Conservation (phyloP, 352 stramenopile species). For the Pythium brassicae region DNA sequence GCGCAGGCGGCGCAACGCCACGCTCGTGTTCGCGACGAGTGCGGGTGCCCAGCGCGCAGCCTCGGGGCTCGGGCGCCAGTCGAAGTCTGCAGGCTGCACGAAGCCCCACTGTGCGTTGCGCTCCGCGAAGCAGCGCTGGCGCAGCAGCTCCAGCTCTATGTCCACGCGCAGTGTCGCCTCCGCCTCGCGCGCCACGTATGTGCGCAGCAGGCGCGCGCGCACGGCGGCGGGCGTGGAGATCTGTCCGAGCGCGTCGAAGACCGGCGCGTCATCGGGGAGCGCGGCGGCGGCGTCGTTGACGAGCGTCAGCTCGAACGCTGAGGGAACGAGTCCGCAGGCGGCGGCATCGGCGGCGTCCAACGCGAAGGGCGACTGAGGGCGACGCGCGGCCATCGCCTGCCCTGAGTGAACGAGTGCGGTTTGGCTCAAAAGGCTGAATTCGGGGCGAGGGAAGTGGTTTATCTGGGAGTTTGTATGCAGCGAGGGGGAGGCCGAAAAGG, state of each 20-base stretch:
- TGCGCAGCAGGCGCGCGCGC: constrained; percentile 42
- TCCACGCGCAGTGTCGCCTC: constrained; percentile 79
- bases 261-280: neutral
- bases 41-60: constrained; percentile 35
- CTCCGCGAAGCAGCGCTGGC: constrained; percentile 66
- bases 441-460: neutral
- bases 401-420: neutral
- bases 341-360: constrained; percentile 4
- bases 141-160: constrained; percentile 70
- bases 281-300: neutral
- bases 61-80: constrained; percentile 12
- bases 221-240: constrained; percentile 23
- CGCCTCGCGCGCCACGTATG: constrained; percentile 24
- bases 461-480: neutral
- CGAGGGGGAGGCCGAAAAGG: too few species aligned
- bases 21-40: constrained; percentile 31
- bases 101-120: constrained; percentile 64
- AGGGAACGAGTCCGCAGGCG: neutral
- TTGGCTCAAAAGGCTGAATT: neutral
- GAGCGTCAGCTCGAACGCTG: neutral
- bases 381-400: neutral
- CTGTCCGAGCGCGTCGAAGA: constrained; percentile 27
- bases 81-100: constrained; percentile 48
- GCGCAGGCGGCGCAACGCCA: constrained; percentile 32
- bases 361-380: constrained; percentile 7